These are phyloP conservation scores for Jamesozyma hellenica DNA, from an alignment of 805 yeast species.

Conservation along the genomic window DNA sequence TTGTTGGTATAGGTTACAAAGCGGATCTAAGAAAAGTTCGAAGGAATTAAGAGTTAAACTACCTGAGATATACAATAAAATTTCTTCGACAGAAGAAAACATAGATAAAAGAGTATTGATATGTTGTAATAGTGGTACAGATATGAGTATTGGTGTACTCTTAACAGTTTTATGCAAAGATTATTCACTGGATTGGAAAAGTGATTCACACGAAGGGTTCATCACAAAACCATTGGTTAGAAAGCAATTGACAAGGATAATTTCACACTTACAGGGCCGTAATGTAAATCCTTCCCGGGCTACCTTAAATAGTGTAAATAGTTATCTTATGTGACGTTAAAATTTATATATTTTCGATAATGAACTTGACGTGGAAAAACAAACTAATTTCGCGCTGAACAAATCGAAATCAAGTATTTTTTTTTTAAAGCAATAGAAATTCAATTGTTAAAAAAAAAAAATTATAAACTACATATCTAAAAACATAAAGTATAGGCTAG, in stretches of 20 bases:
- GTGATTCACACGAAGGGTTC: conserved; percentile 5
- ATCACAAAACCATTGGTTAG: conserved; percentile 44
- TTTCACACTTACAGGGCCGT: conserved; percentile 30
- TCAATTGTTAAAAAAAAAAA: too few relatives aligned
- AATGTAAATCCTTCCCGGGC: conserved; percentile 68
- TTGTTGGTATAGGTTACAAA: conserved; percentile 18
- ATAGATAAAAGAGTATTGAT: conserved; percentile 31
- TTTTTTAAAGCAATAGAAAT: too few relatives aligned
- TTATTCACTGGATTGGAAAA: conserved; percentile 36
- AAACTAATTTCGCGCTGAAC: too few relatives aligned
- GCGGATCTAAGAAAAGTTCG: conserved; percentile 54
- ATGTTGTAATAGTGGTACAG: conserved; percentile 55
- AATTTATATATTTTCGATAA: too few relatives aligned
- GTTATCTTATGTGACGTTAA: conserved; percentile 38
- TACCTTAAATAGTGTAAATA: conserved; percentile 62
- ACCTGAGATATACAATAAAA: conserved; percentile 32
- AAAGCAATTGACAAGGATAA: conserved; percentile 43
- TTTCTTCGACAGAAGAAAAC: conserved; percentile 5
- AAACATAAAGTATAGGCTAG: too few relatives aligned
- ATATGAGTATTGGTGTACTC: conserved; percentile 53
- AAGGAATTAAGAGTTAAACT: conserved; percentile 44
- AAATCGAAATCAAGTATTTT: too few relatives aligned
- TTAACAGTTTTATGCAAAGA: conserved; percentile 41
- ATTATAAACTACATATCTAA: too few relatives aligned
- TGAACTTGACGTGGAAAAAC: too few relatives aligned